A percentile compares a stretch with the other conserved stretches of the same genome.
Conservation (phyloP, 345 rosid genomes). For the Heritiera fomes region DNA sequence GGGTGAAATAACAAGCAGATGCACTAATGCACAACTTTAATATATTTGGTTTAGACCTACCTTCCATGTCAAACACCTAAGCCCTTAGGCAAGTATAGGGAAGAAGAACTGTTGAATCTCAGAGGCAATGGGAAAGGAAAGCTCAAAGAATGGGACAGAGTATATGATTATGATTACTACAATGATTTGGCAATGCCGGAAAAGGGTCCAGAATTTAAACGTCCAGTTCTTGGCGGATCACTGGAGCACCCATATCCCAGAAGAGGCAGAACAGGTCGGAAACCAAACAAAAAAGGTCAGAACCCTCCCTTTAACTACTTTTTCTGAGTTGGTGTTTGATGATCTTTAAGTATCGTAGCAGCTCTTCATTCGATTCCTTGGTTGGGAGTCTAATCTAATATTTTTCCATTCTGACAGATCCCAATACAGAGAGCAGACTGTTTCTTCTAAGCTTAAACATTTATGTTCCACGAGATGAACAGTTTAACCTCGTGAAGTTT, state of each 20-base stretch:
- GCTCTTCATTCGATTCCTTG: no score
- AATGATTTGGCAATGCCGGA: conserved; percentile 86
- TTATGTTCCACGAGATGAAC: conserved; percentile 91
- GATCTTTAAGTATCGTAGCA: no score
- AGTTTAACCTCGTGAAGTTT: conserved; percentile 74
- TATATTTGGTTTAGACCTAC: conserved; percentile 50
- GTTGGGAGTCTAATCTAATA: not conserved
- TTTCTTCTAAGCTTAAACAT: conserved; percentile 68
- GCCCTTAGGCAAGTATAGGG: conserved; percentile 57
- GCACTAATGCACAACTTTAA: conserved; percentile 12
- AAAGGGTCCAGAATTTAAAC: conserved; percentile 50
- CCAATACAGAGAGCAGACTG: conserved; percentile 62
- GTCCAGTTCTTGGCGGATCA: conserved; percentile 82
- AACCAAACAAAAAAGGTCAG: conserved; percentile 54
- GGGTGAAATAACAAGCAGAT: not conserved
- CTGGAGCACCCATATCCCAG: conserved; percentile 72
- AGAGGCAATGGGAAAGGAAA: conserved; percentile 63
- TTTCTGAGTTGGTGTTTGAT: no score
- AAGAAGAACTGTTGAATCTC: conserved; percentile 64
- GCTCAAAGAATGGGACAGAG: conserved; percentile 92
- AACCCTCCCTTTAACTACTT: no score
- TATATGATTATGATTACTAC: conserved; percentile 83
- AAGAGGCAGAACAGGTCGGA: conserved; percentile 83
- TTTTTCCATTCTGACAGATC: conserved; percentile 46
- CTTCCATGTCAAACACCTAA: conserved; percentile 85